Conservation (phyloP, 106 monocot genomes). For the Dendrobium officinale region DNA sequence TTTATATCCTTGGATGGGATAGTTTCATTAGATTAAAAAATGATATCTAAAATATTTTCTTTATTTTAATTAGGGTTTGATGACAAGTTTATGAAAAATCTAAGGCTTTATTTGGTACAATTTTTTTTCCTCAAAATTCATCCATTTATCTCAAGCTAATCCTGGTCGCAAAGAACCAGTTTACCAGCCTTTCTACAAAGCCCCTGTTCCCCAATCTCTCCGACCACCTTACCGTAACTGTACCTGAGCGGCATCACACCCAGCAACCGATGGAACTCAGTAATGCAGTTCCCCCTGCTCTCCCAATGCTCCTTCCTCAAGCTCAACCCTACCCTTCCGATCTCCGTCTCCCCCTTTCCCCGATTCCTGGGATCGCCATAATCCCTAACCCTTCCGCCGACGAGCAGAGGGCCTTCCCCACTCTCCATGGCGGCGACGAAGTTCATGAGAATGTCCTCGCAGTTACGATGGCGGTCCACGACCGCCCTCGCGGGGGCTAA, state of each 20-base stretch:
- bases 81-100: no score
- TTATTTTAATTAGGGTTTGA: no score
- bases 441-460: slow-evolving; percentile 96
- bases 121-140: no score
- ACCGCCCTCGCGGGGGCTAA: slow-evolving; percentile 35
- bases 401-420: slow-evolving; percentile 61
- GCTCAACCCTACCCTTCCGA: slow-evolving; percentile 9
- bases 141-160: background rate
- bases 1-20: no score
- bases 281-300: slow-evolving; percentile 68
- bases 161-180: slow-evolving; percentile 48
- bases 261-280: slow-evolving; percentile 69
- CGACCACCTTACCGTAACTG: slow-evolving; percentile 59
- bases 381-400: slow-evolving; percentile 57
- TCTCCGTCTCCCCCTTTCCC: background rate
- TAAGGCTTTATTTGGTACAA: no score
- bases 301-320: slow-evolving; percentile 10
- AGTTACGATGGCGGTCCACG: slow-evolving; percentile 69
- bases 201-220: slow-evolving; percentile 57
- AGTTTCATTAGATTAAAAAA: no score
- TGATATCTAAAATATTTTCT: no score
- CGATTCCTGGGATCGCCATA: slow-evolving; percentile 85
- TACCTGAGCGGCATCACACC: slow-evolving; percentile 83
- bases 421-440: slow-evolving; percentile 61
- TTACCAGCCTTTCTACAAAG: slow-evolving; percentile 57